phyloP scores from a whole-genome alignment of 2,329 filamentous ascomycete species.

The Stromatinia cepivora region DNA sequence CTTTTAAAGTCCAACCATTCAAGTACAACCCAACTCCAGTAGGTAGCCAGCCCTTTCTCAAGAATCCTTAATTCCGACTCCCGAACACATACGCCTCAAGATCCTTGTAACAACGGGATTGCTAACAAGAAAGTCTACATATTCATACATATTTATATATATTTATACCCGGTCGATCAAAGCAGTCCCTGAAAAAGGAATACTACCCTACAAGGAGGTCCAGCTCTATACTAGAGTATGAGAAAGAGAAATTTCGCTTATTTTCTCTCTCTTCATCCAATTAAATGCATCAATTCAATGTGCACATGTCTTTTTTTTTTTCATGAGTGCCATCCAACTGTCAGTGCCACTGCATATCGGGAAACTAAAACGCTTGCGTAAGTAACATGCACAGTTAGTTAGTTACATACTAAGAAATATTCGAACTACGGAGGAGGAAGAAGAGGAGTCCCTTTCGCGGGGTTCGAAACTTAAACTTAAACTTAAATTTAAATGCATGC shows the following conservation, averaged over 20 bases:
- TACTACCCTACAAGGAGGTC: neutral
- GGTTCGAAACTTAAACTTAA: no score
- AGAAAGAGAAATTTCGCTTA: neutral
- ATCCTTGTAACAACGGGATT: constrained; percentile 9
- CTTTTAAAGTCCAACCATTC: no score
- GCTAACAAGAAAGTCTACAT: constrained; percentile 1
- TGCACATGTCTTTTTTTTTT: neutral
- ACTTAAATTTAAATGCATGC: no score
- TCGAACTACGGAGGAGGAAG: no score
- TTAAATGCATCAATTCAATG: neutral
- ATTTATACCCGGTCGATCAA: constrained; percentile 12
- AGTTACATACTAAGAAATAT: no score
- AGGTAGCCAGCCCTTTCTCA: neutral
- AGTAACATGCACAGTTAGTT: no score
- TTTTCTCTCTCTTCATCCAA: neutral
- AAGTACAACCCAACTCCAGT: neutral
- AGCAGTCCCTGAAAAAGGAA: neutral
- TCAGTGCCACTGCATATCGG: constrained; percentile 4
- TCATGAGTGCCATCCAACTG: neutral
- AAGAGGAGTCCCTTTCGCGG: no score
- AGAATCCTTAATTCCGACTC: neutral
- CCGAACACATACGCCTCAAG: neutral
- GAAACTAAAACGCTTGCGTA: neutral
- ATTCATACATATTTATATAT: neutral
- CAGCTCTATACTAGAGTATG: neutral